Conservation (phyloP, 2,329 filamentous ascomycete genomes). For the Stagonosporopsis rhizophila region DNA sequence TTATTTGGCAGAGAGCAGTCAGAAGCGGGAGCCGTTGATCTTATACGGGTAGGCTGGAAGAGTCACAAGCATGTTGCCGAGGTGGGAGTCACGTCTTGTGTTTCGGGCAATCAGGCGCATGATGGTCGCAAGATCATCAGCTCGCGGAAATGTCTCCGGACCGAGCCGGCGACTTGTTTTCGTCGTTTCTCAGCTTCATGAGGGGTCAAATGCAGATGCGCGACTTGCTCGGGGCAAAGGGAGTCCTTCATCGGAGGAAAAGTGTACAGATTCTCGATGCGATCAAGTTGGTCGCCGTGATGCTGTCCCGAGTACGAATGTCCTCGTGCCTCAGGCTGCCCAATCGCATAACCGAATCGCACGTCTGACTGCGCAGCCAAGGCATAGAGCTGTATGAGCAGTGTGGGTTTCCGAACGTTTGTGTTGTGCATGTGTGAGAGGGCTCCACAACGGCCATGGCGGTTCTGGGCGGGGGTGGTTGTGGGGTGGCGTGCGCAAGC, state of each 20-base stretch:
- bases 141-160: constrained; percentile 18
- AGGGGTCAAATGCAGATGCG: constrained; percentile 15
- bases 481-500: constrained; percentile 16
- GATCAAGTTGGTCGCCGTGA: not conserved
- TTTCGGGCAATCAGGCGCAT: constrained; percentile 24
- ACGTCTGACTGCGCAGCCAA: constrained; percentile 2
- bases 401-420: constrained; percentile 8
- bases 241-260: too few species aligned
- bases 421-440: constrained; percentile 18
- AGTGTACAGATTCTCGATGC: too few species aligned
- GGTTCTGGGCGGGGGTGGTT: constrained; percentile 13
- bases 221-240: constrained; percentile 13
- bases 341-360: not conserved
- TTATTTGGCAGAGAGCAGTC: not conserved
- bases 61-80: constrained; percentile 19
- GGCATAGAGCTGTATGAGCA: constrained; percentile 13
- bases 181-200: constrained; percentile 4
- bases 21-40: constrained; percentile 5
- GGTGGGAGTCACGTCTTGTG: constrained; percentile 14
- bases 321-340: not conserved
- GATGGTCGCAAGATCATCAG: constrained; percentile 21
- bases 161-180: constrained; percentile 20
- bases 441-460: constrained; percentile 18
- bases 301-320: not conserved
- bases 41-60: constrained; percentile 8